Base-by-base conservation (phyloP, 2,329 filamentous ascomycete genomes). In the Fusarium nodosum region DNA sequence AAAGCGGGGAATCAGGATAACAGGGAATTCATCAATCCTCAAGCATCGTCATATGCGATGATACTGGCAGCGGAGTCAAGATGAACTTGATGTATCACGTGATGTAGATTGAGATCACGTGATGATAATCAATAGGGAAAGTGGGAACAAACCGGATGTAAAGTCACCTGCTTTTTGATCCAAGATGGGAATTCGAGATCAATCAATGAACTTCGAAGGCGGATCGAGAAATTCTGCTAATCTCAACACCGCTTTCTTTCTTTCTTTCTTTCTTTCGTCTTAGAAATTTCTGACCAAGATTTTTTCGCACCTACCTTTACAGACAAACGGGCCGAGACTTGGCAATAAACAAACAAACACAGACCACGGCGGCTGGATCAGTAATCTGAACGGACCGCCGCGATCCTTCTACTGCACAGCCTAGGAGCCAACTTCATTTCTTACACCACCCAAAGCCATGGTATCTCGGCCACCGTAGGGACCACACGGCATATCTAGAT, bases 271-370 rank as follows among this genome's bases (percentile, higher is more conserved):
- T 28, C 33, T 46, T 30, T 45, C 4, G 12, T 39, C 10, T 20
- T 16, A 28, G 18, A 9, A 18, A 12, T 18, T 28, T 24, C 16
- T 18, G 20, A 26, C 28, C 41, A 33, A 15, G 33, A 36, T n/a
- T 33, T 34, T 12, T 38, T 20, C 22, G 44, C 26, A 31, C 41
- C 60, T 66, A 20, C 33, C n/a, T 45, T 42, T 38, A 51, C 38
- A 38, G 9, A 54, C 5, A 41, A 56, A 65, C 46, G 41, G 66
- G 55, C 66, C 66, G 53, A 62, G 52, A 66, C 39, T 69, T 69
- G 44, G 51, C 20, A 54, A 36, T 34, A 36, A 69, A 36, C 36
- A 52, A 66, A 69, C 53, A 47, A 41, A 54, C 51, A 41, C 45
- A 39, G 58, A 42, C 64, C 53, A 58, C 20, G 6, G 34, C 42